These are phyloP conservation scores for Backusella australiensis DNA, from an alignment of 192 early-diverging fungal species.

Conservation along the genomic window DNA sequence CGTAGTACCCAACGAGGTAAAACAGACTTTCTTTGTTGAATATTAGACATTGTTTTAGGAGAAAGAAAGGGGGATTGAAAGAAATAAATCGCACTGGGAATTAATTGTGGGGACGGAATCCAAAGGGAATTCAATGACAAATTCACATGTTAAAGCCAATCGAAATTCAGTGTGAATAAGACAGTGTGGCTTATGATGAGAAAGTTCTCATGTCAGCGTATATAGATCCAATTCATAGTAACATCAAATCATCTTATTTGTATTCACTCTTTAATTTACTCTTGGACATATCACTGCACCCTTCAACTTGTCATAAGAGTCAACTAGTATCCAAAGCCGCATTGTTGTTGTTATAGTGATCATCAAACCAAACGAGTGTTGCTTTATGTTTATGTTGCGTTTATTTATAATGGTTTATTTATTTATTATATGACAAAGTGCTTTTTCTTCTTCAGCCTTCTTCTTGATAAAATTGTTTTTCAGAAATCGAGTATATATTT, in stretches of 20 bases:
- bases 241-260: too few relatives aligned
- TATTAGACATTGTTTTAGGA: neutral
- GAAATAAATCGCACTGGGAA: slow-evolving; percentile 1
- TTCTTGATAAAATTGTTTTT: neutral
- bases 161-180: neutral
- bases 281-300: neutral
- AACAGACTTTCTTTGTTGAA: neutral
- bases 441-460: neutral
- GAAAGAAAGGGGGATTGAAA: neutral
- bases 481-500: neutral
- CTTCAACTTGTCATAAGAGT: too few relatives aligned
- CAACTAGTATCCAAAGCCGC: too few relatives aligned
- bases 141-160: neutral
- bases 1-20: slow-evolving; percentile 26
- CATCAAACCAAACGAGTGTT: too few relatives aligned
- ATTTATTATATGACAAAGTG: neutral
- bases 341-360: too few relatives aligned
- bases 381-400: neutral
- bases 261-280: neutral
- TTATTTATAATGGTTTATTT: neutral
- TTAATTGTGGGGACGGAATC: neutral
- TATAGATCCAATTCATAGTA: neutral
- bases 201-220: slow-evolving; percentile 6
- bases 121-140: neutral
- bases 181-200: neutral